These are phyloP conservation scores for Arctostaphylos glauca DNA, from an alignment of 148 eudicot species.

Conservation along the genomic window DNA sequence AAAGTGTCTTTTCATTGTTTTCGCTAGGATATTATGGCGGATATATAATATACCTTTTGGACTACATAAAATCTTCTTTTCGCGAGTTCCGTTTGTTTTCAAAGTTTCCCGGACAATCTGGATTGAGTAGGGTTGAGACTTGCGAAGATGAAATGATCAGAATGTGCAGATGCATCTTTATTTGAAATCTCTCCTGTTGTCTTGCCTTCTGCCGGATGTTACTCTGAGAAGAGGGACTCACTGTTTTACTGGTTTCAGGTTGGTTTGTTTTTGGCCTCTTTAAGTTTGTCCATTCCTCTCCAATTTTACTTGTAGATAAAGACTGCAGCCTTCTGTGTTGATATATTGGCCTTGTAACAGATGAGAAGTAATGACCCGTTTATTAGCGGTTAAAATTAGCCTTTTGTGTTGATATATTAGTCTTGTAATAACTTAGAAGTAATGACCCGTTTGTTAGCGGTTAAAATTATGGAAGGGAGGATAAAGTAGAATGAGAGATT, in stretches of 20 bases:
- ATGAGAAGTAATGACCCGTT: not conserved
- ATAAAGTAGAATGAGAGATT: too few species aligned
- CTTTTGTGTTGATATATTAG: too few species aligned
- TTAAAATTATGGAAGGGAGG: too few species aligned
- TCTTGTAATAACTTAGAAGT: too few species aligned
- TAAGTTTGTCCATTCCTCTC: not conserved
- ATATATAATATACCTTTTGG: not conserved
- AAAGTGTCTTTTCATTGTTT: not conserved
- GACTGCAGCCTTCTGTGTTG: not conserved
- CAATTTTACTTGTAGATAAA: not conserved
- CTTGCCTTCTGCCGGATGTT: not conserved
- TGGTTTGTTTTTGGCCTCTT: not conserved
- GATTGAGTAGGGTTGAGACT: not conserved
- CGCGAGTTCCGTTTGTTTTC: not conserved
- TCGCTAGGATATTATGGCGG: not conserved
- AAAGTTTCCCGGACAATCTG: not conserved
- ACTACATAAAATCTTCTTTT: not conserved
- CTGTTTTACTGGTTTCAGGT: not conserved
- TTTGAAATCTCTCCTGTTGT: not conserved
- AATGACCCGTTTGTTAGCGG: too few species aligned
- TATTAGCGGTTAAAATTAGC: too few species aligned
- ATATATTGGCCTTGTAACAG: not conserved
- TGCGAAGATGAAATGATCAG: not conserved
- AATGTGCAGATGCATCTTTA: not conserved
- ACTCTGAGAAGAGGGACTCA: not conserved